Evolutionary conservation across 805 yeast genomes (phyloP).

Genomic region (Wickerhamomyces canadensis): DNA sequence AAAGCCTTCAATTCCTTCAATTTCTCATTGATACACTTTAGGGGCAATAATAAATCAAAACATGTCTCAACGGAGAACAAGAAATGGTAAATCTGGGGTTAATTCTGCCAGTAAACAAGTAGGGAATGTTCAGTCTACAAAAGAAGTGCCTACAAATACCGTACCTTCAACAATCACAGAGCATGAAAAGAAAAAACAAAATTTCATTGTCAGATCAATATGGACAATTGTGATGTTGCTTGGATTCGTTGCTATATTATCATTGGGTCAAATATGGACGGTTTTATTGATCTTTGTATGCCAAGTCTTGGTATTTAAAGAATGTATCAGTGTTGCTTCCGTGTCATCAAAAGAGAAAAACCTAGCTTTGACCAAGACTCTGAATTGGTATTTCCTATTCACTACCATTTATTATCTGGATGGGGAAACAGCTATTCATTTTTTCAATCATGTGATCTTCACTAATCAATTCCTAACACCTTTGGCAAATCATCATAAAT

Average conservation of each 20-base stretch:
- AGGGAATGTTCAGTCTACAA: no score
- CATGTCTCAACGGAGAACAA: no score
- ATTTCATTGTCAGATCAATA: conserved; percentile 78
- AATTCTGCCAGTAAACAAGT: no score
- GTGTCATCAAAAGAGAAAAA: conserved; percentile 76
- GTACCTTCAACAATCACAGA: not conserved
- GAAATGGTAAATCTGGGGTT: no score
- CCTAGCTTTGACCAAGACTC: conserved; percentile 72
- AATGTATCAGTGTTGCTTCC: conserved; percentile 82
- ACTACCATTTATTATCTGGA: conserved; percentile 88
- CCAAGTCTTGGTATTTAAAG: conserved; percentile 83
- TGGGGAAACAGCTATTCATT: conserved; percentile 73
- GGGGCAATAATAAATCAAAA: no score
- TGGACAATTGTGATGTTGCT: conserved; percentile 93
- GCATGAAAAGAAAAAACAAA: conserved; percentile 64
- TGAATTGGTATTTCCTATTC: conserved; percentile 88
- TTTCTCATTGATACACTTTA: no score
- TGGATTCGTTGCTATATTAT: conserved; percentile 61
- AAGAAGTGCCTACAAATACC: no score
- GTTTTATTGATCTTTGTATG: conserved; percentile 64
- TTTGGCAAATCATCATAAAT: conserved; percentile 72
- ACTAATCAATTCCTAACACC: conserved; percentile 49
- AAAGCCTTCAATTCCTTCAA: no score
- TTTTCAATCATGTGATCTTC: conserved; percentile 49
- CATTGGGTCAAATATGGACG: conserved; percentile 82